Base-by-base conservation (phyloP, 768 basidiomycete species). In the Coprinopsis sp. region DNA sequence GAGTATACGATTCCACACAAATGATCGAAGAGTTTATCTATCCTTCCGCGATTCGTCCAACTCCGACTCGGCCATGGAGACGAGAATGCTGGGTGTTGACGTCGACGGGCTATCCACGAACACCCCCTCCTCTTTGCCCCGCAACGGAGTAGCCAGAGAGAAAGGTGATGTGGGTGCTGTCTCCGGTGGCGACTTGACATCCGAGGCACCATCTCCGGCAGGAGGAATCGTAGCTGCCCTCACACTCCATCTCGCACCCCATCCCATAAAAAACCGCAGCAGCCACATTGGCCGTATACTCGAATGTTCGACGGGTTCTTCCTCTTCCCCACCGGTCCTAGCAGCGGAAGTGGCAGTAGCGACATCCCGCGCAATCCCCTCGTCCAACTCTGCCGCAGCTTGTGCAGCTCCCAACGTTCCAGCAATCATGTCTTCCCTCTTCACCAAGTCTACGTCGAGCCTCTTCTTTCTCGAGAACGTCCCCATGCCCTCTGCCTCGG, bases 251-350 rank as follows among this genome's bases (percentile, higher is more conserved):
- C 73, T 74, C 31, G 78, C 77, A 6, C 81, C 83, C 85, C 84
- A 88, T 49, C 82, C 84, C 37, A 81, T 87, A 61, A 90, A 85
- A 64, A 88, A 78, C 56, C 74, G 70, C 55, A 90, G 64, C 44
- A 88, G 59, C 87, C 87, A 89, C 72, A 87, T 81, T 29, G 86
- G 85, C 45, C 78, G 79, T 60, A 85, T 79, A 18, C 65, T 67
- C 25, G 73, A 73, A 61, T 80, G 73, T 57, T 73, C 72, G 37
- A 81, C 77, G 31, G 75, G 77, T 47, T 77, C 77, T 46, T 77
- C 80, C 41, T 29, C 24, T 51, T 44, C 47, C 55, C 36, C 3
- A 58, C 58, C 14, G 58, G 57, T 31, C 55, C 64, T n/a, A 53
- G 52, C 27, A 65, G 59, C 21, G 58, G 59, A 37, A 23, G 28